Evolutionary conservation across 164 flowering plant genomes (phyloP), one percentile per base, ranked within the genome.

Genomic region (Umbellularia californica): DNA sequence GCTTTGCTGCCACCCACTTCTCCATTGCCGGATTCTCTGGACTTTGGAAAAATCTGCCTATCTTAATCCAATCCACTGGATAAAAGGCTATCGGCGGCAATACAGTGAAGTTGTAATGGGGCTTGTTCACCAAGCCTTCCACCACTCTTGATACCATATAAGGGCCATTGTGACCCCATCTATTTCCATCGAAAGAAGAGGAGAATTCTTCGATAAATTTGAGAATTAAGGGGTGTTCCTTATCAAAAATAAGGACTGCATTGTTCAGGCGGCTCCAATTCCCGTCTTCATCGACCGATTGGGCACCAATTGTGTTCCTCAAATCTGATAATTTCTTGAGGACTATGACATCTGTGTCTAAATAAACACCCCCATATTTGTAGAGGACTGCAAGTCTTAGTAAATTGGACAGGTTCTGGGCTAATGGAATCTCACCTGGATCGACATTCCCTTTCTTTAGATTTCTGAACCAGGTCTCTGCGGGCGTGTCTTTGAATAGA

Each of bases 141-240:
- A 83, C 89, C 27, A 92, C 97, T 68, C 98, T 88, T 2, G 97
- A 87, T 35, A 93, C 94, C 82, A 92, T 50, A 68, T 91, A 92
- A 0, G 98, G 98, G 0, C 98, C 97, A 70, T 95, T 95, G 30
- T 90, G 86, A 0, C 98, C 98, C 98, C 97, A 93, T 74, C 72
- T 88, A 70, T 79, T 92, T 52, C 97, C 95, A 78, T 95, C 85
- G 74, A 90, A 95, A 68, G 83, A 88, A 1, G 47, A 68, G 0
- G 90, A 82, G 72, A 90, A 95, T 80, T 92, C 97, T 70, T 90
- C 75, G 1, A 95, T 88, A 82, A 93, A 93, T 75, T 78, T 83
- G 70, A 77, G 76, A 1, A 95, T 58, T 58, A 92, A 83, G 0
- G 91, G 91, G 76, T 93, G 98, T 1, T 84, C 77, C 82, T 81